These are phyloP conservation scores for Urostyla sp. DNA, from an alignment of 73 alveolate species.

Conservation along the genomic window DNA sequence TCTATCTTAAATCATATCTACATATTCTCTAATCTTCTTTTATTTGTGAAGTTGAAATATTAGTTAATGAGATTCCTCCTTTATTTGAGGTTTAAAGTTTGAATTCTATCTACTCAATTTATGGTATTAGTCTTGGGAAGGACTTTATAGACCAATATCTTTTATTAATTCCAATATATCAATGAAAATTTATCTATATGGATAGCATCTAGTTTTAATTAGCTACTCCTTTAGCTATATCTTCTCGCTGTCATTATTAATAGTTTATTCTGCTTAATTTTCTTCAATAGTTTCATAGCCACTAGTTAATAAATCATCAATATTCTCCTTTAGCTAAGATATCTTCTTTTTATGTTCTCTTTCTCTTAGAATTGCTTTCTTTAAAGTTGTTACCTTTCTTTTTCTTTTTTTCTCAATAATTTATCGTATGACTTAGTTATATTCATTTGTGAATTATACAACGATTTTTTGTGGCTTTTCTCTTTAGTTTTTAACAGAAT, in stretches of 20 bases:
- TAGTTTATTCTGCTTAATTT: not conserved
- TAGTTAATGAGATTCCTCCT: not conserved
- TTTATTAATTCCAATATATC: not conserved
- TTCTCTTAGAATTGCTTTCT: constrained; percentile 44
- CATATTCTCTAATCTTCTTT: constrained; percentile 61
- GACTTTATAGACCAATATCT: not conserved
- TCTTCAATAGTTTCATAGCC: constrained; percentile 54
- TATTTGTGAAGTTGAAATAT: constrained; percentile 9
- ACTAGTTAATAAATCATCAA: constrained; percentile 20
- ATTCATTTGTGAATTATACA: constrained; percentile 46
- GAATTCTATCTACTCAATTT: not conserved
- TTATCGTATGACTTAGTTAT: constrained; percentile 50
- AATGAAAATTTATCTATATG: not conserved
- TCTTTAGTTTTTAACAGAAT: not conserved
- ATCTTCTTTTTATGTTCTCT: constrained; percentile 21
- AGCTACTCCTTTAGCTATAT: not conserved
- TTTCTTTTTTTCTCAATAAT: constrained; percentile 49
- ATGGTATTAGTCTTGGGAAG: no score
- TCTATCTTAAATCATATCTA: constrained; percentile 47
- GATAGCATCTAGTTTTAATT: not conserved
- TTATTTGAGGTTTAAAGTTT: not conserved
- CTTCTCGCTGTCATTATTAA: not conserved
- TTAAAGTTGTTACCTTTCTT: constrained; percentile 53
- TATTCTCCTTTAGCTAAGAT: not conserved
- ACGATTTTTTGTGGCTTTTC: constrained; percentile 46